phyloP scores from a whole-genome alignment of 805 yeast genomes.

The Millerozyma acaciae region DNA sequence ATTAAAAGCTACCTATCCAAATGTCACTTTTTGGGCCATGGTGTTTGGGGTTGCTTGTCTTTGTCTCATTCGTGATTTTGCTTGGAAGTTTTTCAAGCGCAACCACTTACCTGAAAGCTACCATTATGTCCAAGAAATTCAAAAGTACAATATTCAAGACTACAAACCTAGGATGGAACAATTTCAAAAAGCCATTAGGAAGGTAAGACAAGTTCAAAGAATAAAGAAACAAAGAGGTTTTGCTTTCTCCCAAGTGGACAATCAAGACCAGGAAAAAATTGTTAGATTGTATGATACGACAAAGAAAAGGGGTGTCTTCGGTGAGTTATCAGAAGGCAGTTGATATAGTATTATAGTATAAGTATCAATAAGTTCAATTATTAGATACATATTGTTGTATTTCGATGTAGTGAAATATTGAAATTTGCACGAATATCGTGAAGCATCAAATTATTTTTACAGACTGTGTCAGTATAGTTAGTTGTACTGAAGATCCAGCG shows the following conservation, averaged over 20 bases:
- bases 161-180: constrained; percentile 95
- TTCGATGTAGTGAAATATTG: background rate
- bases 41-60: constrained; percentile 68
- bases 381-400: background rate
- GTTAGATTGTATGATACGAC: constrained; percentile 95
- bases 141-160: constrained; percentile 89
- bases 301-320: constrained; percentile 70
- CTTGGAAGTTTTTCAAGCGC: constrained; percentile 93
- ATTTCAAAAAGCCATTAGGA: constrained; percentile 94
- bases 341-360: constrained; percentile 3
- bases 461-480: background rate
- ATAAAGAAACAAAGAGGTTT: constrained; percentile 98
- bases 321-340: constrained; percentile 37
- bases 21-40: constrained; percentile 80
- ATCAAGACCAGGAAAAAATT: constrained; percentile 85
- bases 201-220: constrained; percentile 96
- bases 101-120: constrained; percentile 89
- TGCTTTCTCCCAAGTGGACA: constrained; percentile 93
- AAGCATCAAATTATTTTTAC: too few species aligned
- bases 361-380: constrained; percentile 1
- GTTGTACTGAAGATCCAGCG: background rate
- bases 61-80: constrained; percentile 81
- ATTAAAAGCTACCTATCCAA: constrained; percentile 67
- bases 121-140: constrained; percentile 95
- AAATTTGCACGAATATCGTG: constrained; percentile 1